Evolutionary conservation across 129 eudicot genomes (phyloP).

Genomic region (Escallonia herrerae): DNA sequence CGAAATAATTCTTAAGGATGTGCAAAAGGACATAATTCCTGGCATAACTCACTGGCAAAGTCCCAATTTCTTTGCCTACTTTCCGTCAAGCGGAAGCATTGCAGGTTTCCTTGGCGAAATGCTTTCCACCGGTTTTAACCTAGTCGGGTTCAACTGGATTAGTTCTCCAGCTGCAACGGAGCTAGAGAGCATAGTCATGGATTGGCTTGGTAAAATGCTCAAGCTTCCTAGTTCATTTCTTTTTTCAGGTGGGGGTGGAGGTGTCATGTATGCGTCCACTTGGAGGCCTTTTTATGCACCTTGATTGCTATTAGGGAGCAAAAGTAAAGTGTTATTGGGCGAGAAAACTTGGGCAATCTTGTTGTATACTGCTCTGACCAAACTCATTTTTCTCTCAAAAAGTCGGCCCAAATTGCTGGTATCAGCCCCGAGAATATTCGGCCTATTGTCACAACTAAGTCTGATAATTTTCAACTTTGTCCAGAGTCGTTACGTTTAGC

Average conservation of each 20-base stretch:
- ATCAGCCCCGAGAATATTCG: constrained; percentile 26
- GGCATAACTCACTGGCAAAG: constrained; percentile 43
- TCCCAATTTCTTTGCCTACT: constrained; percentile 33
- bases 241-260: constrained; percentile 45
- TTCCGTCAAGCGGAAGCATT: constrained; percentile 27
- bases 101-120: constrained; percentile 40
- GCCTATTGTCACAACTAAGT: neutral
- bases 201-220: constrained; percentile 40
- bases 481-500: neutral
- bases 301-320: constrained; percentile 33
- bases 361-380: constrained; percentile 46
- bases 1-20: constrained; percentile 20
- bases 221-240: constrained; percentile 26
- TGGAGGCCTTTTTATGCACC: constrained; percentile 39
- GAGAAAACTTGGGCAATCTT: constrained; percentile 12
- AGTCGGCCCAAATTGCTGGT: constrained; percentile 32
- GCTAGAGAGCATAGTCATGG: constrained; percentile 40
- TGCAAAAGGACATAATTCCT: constrained; percentile 28
- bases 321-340: constrained; percentile 13
- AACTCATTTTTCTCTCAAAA: constrained; percentile 32
- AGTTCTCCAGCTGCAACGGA: constrained; percentile 46
- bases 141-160: constrained; percentile 46
- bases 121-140: constrained; percentile 26
- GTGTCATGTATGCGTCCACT: constrained; percentile 40
- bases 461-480: neutral